Base-by-base conservation (phyloP, 495 filamentous ascomycete genomes). In the Neurospora sp. region DNA sequence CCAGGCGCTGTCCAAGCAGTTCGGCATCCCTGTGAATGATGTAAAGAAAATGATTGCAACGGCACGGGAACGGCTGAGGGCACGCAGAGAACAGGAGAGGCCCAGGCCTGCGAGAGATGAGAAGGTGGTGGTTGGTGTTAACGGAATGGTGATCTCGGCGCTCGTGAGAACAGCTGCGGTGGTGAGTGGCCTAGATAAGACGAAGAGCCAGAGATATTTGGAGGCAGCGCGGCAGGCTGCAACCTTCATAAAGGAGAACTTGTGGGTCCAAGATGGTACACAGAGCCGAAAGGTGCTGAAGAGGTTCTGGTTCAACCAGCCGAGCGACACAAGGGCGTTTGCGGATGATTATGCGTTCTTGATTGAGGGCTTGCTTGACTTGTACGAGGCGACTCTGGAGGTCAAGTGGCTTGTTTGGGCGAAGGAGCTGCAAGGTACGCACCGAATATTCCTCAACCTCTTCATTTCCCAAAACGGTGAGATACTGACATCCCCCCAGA, bases 331-430 rank as follows among this genome's bases (percentile, higher is more conserved):
- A 0, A 85, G 85, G 6, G 96, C 89, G 1, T 97, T 98, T 81
- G 95, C 95, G 6, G 96, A 99, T 76, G 96, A 99, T 80, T 99
- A 98, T 80, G 95, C 96, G 4, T 97, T 93, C 81, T 78, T 98
- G 71, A 93, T 94, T 70, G 87, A 90, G 38, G 96, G 94, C 1
- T 84, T 98, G 23, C 84, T 98, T 70, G 90, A 96, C 76, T 87
- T 99, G 74, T 97, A 97, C 78, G 91, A 97, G 81, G 89, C 92
- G 7, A 97, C 94, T 0, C 92, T 93, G 76, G 90, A 97, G 46
- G 91, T 92, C 75, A 82, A 83, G 74, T 95, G 92, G 83, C 86
- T 98, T 16, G 84, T 90, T 70, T 96, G 93, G 86, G 96, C 96
- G 0, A 92, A 96, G 77, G 88, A 88, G 39, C 79, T 99, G 42